Evolutionary conservation across 129 eudicot species (phyloP), one percentile per base, ranked within the genome.

Genomic region (Artemisia argyi): DNA sequence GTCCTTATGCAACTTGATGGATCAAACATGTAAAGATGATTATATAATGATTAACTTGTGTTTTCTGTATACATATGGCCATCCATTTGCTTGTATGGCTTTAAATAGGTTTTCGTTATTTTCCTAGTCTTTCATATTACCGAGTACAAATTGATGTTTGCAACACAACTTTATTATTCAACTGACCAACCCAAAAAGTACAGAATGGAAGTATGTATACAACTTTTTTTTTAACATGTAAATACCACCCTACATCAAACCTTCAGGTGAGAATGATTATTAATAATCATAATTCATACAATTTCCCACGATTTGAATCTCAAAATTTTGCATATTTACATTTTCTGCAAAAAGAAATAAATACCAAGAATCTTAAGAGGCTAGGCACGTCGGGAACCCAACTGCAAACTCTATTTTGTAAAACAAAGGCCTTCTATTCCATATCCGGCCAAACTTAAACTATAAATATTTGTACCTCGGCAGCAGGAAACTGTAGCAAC

Each of bases 401-500:
- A 48, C 11, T 52, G 22, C 35, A 28, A 68, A 68, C 24, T 52
- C 61, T n/a, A 13, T 30, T 53, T 39, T 7, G 46, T 39, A 39
- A 7, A 39, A 39, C 46, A 39, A 19, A 14, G 24, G 10, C 53
- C 56, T 39, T 20, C 19, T 44, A 59, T 46, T 57, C 52, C 57
- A 57, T 12, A 72, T 22, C 49, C 47, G 26, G 49, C 14, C 26
- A n/a, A 46, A 58, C 2, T 39, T 72, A 60, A 61, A 61, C 69
- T 49, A 18, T 10, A 60, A 48, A 35, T 44, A 22, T 49, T 62
- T 73, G 70, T 50, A 32, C 42, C 69, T 49, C 52, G 18, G 51
- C 76, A 72, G 67, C 76, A 59, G 67, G 76, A 62, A 16, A 50
- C 61, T 46, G 69, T 49, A 39, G 46, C 62, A 62, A 24, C 52